Conservation (phyloP, 768 basidiomycete genomes). For the Lactarius evosmus region DNA sequence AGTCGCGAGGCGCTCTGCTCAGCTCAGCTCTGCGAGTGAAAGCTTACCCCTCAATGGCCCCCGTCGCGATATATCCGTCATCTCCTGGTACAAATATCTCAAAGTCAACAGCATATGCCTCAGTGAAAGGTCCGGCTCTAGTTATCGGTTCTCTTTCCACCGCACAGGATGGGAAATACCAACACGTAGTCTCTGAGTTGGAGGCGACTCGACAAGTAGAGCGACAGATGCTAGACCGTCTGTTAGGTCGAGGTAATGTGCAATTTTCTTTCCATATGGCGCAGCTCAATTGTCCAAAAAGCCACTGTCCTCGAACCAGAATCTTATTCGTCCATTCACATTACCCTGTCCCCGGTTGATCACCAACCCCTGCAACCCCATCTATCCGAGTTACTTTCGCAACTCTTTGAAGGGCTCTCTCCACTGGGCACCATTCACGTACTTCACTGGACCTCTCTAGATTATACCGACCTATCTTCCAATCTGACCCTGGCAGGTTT, state of each 20-base stretch:
- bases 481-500: conserved; percentile 69
- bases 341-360: conserved; percentile 61
- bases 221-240: conserved; percentile 76
- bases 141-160: conserved; percentile 77
- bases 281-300: conserved; percentile 32
- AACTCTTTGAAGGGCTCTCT: conserved; percentile 55
- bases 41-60: conserved; percentile 48
- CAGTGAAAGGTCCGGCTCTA: conserved; percentile 50
- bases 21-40: neutral
- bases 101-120: conserved; percentile 29
- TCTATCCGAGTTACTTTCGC: conserved; percentile 53
- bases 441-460: conserved; percentile 47
- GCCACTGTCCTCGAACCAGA: conserved; percentile 55
- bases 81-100: conserved; percentile 22
- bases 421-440: conserved; percentile 71
- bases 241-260: conserved; percentile 71
- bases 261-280: conserved; percentile 11
- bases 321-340: conserved; percentile 61
- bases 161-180: conserved; percentile 77
- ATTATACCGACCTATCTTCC: conserved; percentile 45
- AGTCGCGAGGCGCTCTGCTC: neutral
- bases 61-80: conserved; percentile 49
- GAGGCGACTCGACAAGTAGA: conserved; percentile 58
- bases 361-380: conserved; percentile 56
- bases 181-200: conserved; percentile 60